Conservation (phyloP, 495 filamentous ascomycete species). For the Platismatia glauca region DNA sequence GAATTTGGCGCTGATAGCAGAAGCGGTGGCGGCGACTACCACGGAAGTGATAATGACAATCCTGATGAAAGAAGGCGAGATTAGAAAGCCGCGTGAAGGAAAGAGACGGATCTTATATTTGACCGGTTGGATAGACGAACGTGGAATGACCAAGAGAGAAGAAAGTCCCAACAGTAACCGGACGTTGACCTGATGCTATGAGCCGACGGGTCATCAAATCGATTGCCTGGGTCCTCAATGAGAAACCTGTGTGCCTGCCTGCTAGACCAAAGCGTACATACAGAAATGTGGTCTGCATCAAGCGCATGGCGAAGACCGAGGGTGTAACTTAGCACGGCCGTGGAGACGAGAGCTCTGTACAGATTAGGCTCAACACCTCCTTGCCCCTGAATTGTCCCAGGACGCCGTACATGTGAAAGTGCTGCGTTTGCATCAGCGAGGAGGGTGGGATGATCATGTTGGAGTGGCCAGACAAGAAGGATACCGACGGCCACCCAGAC, state of each 20-base stretch:
- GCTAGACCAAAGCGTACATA: slow-evolving; percentile 23
- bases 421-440: slow-evolving; percentile 18
- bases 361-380: not conserved
- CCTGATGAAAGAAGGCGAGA: slow-evolving; percentile 24
- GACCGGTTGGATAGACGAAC: slow-evolving; percentile 27
- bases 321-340: slow-evolving; percentile 77
- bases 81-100: not conserved
- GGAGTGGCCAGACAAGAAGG: slow-evolving; percentile 44
- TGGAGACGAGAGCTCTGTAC: slow-evolving; percentile 55
- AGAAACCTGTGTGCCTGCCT: not conserved
- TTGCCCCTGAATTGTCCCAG: not conserved
- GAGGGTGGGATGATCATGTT: not conserved
- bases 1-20: slow-evolving; percentile 70
- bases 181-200: slow-evolving; percentile 75
- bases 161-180: slow-evolving; percentile 92
- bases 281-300: slow-evolving; percentile 91
- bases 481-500: slow-evolving; percentile 68
- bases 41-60: slow-evolving; percentile 88
- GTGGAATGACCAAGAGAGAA: slow-evolving; percentile 92
- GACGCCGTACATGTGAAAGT: slow-evolving; percentile 28
- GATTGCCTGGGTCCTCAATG: slow-evolving; percentile 51
- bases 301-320: slow-evolving; percentile 89
- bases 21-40: slow-evolving; percentile 81
- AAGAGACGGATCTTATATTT: not conserved
- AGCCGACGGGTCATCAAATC: slow-evolving; percentile 90